Evolutionary conservation across 352 stramenopile genomes (phyloP), one percentile per base, ranked within the genome.

Genomic region (Phytopythium cucurbitacearum): DNA sequence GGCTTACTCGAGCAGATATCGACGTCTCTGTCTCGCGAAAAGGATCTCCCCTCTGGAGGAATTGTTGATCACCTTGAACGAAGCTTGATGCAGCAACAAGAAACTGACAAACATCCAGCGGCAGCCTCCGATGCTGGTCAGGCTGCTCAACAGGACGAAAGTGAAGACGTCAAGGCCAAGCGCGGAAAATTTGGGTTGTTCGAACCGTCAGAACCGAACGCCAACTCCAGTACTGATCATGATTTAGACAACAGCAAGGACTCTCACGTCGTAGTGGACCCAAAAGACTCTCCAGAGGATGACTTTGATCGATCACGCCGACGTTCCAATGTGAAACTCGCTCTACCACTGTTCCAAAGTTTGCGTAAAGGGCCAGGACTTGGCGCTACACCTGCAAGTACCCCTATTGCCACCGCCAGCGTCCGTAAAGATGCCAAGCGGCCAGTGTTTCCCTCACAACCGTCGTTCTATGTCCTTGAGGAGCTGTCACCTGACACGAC

Each of bases 371-470:
- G 73, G 4, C 76, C 75, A 7, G 71, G 67, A 7, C 57, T 88
- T 2, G 73, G 76, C 0, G 62, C 62, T 9, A 90, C 76, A 13
- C 80, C 80, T n/a, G 80, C 80, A 7, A 76, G 67, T 1, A 90
- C 80, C 1, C 80, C 80, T 12, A 85, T 90, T 40, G 80, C 75
- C 13, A 86, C 77, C 6, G 80, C 72, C 0, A 90, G 75, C 53
- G 73, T 90, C 12, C 67, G 80, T 3, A 88, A 90, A 58, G 80
- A 90, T 47, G 73, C 71, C 0, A 81, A 87, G 42, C 77, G 77
- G 0, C 75, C 64, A 1, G 73, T 78, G 6, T 90, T 90, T 12
- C 74, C 79, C 3, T 79, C 72, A 5, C 59, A 71, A 7, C 59
- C 60, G 7, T 74, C 65, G 1, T 63, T 54, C 5, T 54, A 46